Percentiles rank a stretch among this genome's conserved stretches.
Evolutionary conservation across 2,329 filamentous ascomycete species (phyloP).

Genomic region (Magnaporthiopsis rhizophila): DNA sequence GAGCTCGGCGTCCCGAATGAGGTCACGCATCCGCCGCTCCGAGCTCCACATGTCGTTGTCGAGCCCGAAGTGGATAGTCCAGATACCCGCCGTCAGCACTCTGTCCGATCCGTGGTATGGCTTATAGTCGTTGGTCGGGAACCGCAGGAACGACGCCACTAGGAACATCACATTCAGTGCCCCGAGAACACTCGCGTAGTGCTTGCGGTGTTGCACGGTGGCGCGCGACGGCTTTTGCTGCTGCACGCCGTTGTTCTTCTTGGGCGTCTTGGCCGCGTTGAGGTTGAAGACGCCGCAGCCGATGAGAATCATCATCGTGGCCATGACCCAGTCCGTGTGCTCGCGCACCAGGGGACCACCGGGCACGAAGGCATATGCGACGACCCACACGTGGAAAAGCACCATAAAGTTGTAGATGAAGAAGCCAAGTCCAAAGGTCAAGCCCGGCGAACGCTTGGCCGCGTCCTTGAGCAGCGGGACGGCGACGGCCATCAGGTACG

Average conservation of each 20-base stretch:
- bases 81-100: slow-evolving; percentile 87
- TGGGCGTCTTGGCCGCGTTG: slow-evolving; percentile 29
- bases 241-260: slow-evolving; percentile 11
- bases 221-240: slow-evolving; percentile 29
- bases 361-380: slow-evolving; percentile 95
- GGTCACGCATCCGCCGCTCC: slow-evolving; percentile 84
- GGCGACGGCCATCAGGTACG: slow-evolving; percentile 75
- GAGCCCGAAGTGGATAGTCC: slow-evolving; percentile 96
- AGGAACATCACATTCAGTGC: slow-evolving; percentile 73
- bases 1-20: slow-evolving; percentile 90
- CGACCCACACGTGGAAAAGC: slow-evolving; percentile 97
- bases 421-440: slow-evolving; percentile 82
- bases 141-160: slow-evolving; percentile 76
- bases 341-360: slow-evolving; percentile 88
- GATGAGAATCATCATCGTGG: slow-evolving; percentile 72
- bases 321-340: slow-evolving; percentile 94
- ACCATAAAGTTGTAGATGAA: slow-evolving; percentile 88
- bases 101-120: slow-evolving; percentile 86
- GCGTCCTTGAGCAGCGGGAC: slow-evolving; percentile 70
- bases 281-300: slow-evolving; percentile 78
- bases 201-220: slow-evolving; percentile 38
- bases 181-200: slow-evolving; percentile 52
- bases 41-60: slow-evolving; percentile 99
- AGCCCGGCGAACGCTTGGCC: slow-evolving; percentile 65
- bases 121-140: slow-evolving; percentile 85